Evolutionary conservation across 257 asterid species (phyloP), one percentile per base, ranked within the genome.

Genomic region (Ilex asprella): DNA sequence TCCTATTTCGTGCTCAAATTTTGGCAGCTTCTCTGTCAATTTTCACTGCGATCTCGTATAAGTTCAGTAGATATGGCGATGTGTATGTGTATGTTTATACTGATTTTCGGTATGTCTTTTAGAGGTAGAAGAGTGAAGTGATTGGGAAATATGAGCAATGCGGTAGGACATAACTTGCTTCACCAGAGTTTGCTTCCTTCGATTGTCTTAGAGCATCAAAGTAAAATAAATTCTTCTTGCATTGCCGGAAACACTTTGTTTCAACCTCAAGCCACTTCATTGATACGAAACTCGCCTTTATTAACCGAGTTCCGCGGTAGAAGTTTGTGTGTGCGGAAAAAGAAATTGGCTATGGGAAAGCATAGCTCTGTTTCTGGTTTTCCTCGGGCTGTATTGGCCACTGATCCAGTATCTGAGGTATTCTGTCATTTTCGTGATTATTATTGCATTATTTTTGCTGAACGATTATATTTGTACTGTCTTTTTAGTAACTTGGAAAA

Each of bases 81-180:
- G 41, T 35, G 41, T 35, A 8, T 35, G 41, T 35, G 41, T 35
- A 35, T 35, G 8, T 3, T 35, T 8, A 8, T 35, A 35, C 41
- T 35, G 5, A 35, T 35, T 35, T 35, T 35, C 41, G 5, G 8
- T 35, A 3, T 35, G 41, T 35, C 2, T 35, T 3, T 35, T 4
- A 35, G 8, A 35, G 41, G 41, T 35, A 4, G 41, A 35, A 8
- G 7, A 35, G 41, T 16, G 63, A 64, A 61, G 29, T 44, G 58
- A 7, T 41, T 7, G 60, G 70, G 65, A 71, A 73, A 51, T 59
- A 88, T 89, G 99, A 89, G 87, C 74, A 87, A 70, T 70, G 56
- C 90, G 39, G 65, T 89, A 39, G 82, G 97, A 88, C 87, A 87
- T 82, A 85, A 82, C 78, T 81, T 83, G 87, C 74, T 81, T 80